Percentiles rank a stretch among this genome's conserved stretches.
Conservation (phyloP, 2,329 filamentous ascomycete genomes). For the Aspergillus sp. region DNA sequence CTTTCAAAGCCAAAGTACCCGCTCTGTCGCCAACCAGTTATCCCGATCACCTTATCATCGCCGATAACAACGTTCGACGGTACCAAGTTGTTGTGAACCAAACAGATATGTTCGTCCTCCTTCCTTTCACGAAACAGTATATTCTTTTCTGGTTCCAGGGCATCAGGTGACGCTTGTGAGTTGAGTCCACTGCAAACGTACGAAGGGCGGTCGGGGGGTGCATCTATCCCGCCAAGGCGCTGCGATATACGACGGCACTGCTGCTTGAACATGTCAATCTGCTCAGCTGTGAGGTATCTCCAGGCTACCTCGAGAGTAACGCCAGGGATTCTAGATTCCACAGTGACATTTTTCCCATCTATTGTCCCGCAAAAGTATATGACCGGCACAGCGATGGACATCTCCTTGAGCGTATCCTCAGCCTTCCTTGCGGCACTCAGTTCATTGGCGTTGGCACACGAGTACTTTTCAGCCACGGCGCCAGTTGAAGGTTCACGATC, state of each 20-base stretch:
- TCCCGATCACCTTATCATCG: conserved; percentile 39
- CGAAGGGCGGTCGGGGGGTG: conserved; percentile 30
- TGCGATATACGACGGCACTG: conserved; percentile 40
- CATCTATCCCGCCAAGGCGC: conserved; percentile 29
- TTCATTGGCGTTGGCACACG: conserved; percentile 41
- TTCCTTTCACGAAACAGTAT: conserved; percentile 35
- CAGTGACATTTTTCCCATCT: conserved; percentile 41
- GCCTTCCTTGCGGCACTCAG: conserved; percentile 37
- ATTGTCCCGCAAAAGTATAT: conserved; percentile 42
- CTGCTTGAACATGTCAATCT: conserved; percentile 37
- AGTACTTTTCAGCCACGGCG: conserved; percentile 33
- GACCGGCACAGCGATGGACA: conserved; percentile 37
- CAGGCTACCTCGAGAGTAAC: conserved; percentile 43
- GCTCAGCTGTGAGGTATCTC: conserved; percentile 36
- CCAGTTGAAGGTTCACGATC: conserved; percentile 32
- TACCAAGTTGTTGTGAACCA: conserved; percentile 42
- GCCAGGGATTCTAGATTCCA: conserved; percentile 44
- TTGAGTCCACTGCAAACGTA: conserved; percentile 39
- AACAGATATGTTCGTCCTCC: conserved; percentile 28
- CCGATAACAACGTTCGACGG: conserved; percentile 42
- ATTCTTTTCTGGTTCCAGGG: conserved; percentile 30
- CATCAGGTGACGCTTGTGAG: conserved; percentile 26
- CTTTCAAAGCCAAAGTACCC: conserved; percentile 42
- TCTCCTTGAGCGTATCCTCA: conserved; percentile 33
- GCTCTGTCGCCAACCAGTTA: conserved; percentile 42